These are phyloP conservation scores for Chlamydomonas incerta DNA, from an alignment of 139 green algal genomes.

Conservation along the genomic window DNA sequence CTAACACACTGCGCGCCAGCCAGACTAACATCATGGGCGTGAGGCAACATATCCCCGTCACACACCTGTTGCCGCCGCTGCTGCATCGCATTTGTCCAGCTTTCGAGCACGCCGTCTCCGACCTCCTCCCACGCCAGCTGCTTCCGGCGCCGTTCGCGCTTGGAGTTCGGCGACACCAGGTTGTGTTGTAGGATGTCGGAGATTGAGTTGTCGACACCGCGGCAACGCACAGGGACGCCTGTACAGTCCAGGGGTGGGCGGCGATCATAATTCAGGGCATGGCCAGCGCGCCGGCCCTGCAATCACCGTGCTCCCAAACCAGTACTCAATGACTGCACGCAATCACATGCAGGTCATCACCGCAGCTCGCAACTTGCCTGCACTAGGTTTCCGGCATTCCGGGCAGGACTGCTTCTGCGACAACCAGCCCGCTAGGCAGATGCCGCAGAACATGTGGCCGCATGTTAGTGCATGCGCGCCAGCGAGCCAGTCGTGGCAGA, in stretches of 20 bases:
- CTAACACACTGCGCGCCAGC: too few species aligned
- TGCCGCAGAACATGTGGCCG: conserved; percentile 44
- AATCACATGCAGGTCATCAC: too few species aligned
- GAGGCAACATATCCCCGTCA: background rate
- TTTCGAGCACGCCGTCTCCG: conserved; percentile 10
- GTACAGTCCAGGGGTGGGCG: too few species aligned
- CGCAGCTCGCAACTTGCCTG: conserved; percentile 14
- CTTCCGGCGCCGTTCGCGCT: conserved; percentile 44
- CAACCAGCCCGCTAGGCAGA: conserved; percentile 41
- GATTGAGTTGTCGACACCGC: conserved; percentile 57
- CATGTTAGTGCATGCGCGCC: conserved; percentile 52
- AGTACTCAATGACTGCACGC: background rate
- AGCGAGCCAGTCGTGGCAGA: conserved; percentile 60
- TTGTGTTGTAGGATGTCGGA: conserved; percentile 48
- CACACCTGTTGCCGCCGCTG: conserved; percentile 28
- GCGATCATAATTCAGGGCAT: too few species aligned
- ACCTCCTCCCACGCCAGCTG: conserved; percentile 35
- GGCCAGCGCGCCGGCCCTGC: too few species aligned
- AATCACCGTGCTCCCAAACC: too few species aligned
- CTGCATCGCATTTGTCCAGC: conserved; percentile 37
- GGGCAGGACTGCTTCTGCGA: conserved; percentile 58
- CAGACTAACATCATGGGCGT: too few species aligned
- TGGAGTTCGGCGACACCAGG: conserved; percentile 40
- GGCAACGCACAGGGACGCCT: conserved; percentile 60
- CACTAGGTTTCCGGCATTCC: conserved; percentile 49